Conservation (phyloP, 805 yeast species). For the Cyberlindnera americana region DNA sequence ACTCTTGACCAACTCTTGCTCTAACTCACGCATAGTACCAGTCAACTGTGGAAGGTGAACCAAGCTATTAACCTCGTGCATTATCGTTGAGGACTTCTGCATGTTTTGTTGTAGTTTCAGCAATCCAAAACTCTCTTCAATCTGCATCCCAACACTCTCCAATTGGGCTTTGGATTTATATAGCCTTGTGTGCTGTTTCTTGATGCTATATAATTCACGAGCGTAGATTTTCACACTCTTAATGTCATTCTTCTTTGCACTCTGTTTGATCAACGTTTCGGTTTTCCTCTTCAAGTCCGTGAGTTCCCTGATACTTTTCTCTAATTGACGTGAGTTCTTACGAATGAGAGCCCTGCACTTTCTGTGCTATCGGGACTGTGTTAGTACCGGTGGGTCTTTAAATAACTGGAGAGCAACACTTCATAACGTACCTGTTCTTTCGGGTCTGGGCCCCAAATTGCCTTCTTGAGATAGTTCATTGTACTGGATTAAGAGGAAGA, state of each 20-base stretch:
- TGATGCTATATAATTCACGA: slow-evolving; percentile 68
- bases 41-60: slow-evolving; percentile 76
- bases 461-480: slow-evolving; percentile 84
- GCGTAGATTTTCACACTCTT: slow-evolving; percentile 79
- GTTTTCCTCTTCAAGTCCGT: slow-evolving; percentile 72
- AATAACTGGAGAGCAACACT: no score
- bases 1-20: slow-evolving; percentile 80
- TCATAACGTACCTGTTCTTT: slow-evolving; percentile 68
- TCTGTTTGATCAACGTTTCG: slow-evolving; percentile 64
- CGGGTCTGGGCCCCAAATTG: slow-evolving; percentile 97
- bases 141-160: slow-evolving; percentile 81
- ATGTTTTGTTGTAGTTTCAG: slow-evolving; percentile 78
- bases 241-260: slow-evolving; percentile 73
- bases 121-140: slow-evolving; percentile 88
- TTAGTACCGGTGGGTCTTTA: neutral
- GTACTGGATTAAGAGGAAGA: no score
- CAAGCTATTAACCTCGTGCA: slow-evolving; percentile 83
- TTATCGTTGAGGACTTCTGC: slow-evolving; percentile 70
- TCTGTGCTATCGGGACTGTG: slow-evolving; percentile 35
- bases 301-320: slow-evolving; percentile 57
- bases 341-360: slow-evolving; percentile 77
- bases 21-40: slow-evolving; percentile 79
- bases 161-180: slow-evolving; percentile 80
- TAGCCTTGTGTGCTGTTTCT: slow-evolving; percentile 70
- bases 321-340: slow-evolving; percentile 80